phyloP scores from a whole-genome alignment of 2,329 filamentous ascomycete genomes.

The Neoscytalidium dimidiatum region DNA sequence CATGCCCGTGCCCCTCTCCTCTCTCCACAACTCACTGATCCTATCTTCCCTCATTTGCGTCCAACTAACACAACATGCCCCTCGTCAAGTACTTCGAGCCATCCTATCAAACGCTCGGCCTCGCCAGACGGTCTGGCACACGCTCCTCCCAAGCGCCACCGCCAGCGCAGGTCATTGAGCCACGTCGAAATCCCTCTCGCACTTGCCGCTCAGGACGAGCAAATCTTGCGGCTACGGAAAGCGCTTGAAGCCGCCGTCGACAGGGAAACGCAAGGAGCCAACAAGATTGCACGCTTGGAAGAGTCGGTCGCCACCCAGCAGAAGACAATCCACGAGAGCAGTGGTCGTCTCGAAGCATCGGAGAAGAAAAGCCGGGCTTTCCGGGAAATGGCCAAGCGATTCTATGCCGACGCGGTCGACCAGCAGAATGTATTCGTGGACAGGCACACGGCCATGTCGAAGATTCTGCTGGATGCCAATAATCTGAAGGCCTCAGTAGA shows the following conservation, averaged over 20 bases:
- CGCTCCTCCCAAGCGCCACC: not conserved
- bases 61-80: not conserved
- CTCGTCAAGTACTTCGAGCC: not conserved
- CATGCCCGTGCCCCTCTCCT: too few species aligned
- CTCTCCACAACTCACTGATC: too few species aligned
- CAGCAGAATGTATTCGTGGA: not conserved
- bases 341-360: not conserved
- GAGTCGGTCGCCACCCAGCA: not conserved
- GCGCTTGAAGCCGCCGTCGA: not conserved
- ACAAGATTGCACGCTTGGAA: not conserved
- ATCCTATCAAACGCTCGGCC: not conserved
- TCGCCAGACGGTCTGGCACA: not conserved
- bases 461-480: not conserved
- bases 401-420: not conserved
- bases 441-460: not conserved
- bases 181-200: not conserved
- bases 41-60: too few species aligned
- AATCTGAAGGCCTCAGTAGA: not conserved
- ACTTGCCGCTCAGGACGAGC: not conserved
- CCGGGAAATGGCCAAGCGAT: not conserved
- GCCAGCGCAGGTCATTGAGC: not conserved
- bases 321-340: too few species aligned
- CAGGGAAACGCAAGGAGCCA: not conserved
- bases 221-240: not conserved
- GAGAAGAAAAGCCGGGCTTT: not conserved